Percentiles rank a stretch among this genome's conserved stretches.
These are phyloP conservation scores for Cetradonia linearis DNA, from an alignment of 495 filamentous ascomycete species.

Conservation along the genomic window DNA sequence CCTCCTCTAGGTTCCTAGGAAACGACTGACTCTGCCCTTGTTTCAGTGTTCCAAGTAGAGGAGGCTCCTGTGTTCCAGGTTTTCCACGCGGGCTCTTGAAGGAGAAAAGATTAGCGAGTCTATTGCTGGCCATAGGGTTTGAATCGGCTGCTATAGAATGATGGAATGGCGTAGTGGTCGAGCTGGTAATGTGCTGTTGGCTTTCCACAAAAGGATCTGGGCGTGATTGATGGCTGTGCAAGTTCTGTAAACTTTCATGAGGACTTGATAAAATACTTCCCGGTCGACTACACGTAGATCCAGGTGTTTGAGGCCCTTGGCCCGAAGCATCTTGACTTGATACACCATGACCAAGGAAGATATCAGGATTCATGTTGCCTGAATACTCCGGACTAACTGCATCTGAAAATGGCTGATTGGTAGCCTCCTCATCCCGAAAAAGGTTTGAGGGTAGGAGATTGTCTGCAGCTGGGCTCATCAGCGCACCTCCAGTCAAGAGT, in stretches of 20 bases:
- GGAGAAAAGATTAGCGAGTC: slow-evolving; percentile 51
- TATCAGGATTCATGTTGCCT: slow-evolving; percentile 20
- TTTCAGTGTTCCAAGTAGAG: slow-evolving; percentile 62
- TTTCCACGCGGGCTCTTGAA: slow-evolving; percentile 67
- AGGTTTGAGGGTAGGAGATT: slow-evolving; percentile 70
- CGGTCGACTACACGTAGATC: slow-evolving; percentile 52
- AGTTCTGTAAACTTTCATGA: slow-evolving; percentile 49
- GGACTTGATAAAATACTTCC: slow-evolving; percentile 59
- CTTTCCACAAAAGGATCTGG: slow-evolving; percentile 26
- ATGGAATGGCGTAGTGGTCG: slow-evolving; percentile 28
- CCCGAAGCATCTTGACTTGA: slow-evolving; percentile 32
- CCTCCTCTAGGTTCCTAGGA: slow-evolving; percentile 55
- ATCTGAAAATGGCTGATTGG: slow-evolving; percentile 40
- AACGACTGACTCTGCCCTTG: slow-evolving; percentile 74
- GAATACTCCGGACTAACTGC: slow-evolving; percentile 29
- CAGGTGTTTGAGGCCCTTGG: slow-evolving; percentile 59
- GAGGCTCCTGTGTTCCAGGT: slow-evolving; percentile 55
- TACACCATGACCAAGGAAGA: slow-evolving; percentile 34
- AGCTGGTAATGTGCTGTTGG: slow-evolving; percentile 27
- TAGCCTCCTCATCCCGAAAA: slow-evolving; percentile 63
- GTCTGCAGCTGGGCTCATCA: slow-evolving; percentile 74
- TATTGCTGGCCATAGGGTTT: slow-evolving; percentile 34
- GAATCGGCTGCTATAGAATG: slow-evolving; percentile 18
- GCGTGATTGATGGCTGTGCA: slow-evolving; percentile 27
- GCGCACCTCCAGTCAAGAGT: slow-evolving; percentile 47